Percentiles rank a stretch among this genome's conserved stretches.
phyloP scores from a whole-genome alignment of 371 early-diverging fungal genomes.

The Catenaria anguillulae region DNA sequence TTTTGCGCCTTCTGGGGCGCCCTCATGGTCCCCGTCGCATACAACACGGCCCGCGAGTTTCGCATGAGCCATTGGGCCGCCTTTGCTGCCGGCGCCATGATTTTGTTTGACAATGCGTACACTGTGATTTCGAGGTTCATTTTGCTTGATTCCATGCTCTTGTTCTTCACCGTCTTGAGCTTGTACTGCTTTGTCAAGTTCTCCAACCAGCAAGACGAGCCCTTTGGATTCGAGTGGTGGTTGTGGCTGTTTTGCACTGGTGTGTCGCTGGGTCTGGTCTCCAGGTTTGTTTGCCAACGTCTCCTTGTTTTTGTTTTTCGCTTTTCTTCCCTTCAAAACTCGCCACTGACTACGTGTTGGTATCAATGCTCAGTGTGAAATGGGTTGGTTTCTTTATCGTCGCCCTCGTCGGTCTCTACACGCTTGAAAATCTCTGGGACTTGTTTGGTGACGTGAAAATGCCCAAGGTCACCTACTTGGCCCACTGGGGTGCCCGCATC shows the following conservation, averaged over 20 bases:
- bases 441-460: conserved; percentile 72
- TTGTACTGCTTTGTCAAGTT: conserved; percentile 60
- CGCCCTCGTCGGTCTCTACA: conserved; percentile 84
- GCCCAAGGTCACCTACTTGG: conserved; percentile 45
- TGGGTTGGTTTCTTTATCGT: conserved; percentile 98
- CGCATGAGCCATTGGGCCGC: conserved; percentile 45
- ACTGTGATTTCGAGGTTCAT: conserved; percentile 88
- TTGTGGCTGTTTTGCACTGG: conserved; percentile 79
- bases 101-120: conserved; percentile 74
- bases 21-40: conserved; percentile 83
- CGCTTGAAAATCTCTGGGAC: conserved; percentile 86
- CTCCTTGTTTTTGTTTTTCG: conserved; percentile 1
- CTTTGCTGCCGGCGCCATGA: conserved; percentile 56
- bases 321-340: background rate
- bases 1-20: conserved; percentile 87
- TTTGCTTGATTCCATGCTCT: conserved; percentile 92
- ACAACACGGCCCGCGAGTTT: conserved; percentile 71
- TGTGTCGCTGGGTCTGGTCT: conserved; percentile 72
- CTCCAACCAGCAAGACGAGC: conserved; percentile 46
- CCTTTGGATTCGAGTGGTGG: conserved; percentile 77
- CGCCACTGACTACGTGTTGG: no score
- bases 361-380: conserved; percentile 75
- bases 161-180: conserved; percentile 81
- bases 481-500: conserved; percentile 66
- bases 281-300: conserved; percentile 14